These are phyloP conservation scores for Cryptomeria japonica DNA, from an alignment of 75 land plant genomes.

Conservation along the genomic window DNA sequence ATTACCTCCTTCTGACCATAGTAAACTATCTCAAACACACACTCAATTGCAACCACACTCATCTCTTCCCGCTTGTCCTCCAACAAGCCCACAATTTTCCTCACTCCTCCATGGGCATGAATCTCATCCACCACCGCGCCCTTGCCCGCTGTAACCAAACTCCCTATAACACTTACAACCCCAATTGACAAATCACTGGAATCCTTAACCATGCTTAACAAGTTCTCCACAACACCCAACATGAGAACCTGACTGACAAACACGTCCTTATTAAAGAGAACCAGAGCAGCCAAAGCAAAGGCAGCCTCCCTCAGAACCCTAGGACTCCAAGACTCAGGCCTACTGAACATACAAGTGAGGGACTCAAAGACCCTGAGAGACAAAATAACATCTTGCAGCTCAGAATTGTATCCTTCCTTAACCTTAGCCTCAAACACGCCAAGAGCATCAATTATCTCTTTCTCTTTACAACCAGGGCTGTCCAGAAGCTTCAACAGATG, in stretches of 20 bases:
- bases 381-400: slow-evolving; percentile 55
- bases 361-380: slow-evolving; percentile 27
- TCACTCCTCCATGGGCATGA: slow-evolving; percentile 29
- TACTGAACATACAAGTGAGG: slow-evolving; percentile 30
- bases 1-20: slow-evolving; percentile 56
- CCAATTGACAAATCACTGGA: slow-evolving; percentile 6
- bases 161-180: slow-evolving; percentile 30
- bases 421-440: slow-evolving; percentile 31
- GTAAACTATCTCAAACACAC: slow-evolving; percentile 63
- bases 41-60: slow-evolving; percentile 30
- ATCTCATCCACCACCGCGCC: slow-evolving; percentile 64
- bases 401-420: slow-evolving; percentile 40
- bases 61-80: slow-evolving; percentile 20
- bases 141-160: slow-evolving; percentile 33
- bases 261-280: slow-evolving; percentile 70
- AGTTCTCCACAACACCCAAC: slow-evolving; percentile 30
- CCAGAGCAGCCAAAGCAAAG: slow-evolving; percentile 33
- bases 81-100: slow-evolving; percentile 32
- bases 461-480: slow-evolving; percentile 1
- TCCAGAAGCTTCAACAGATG: slow-evolving; percentile 18
- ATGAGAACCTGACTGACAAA: slow-evolving; percentile 56
- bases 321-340: slow-evolving; percentile 14
- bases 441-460: slow-evolving; percentile 18
- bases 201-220: slow-evolving; percentile 22
- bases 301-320: slow-evolving; percentile 39